A percentile compares a stretch with the other conserved stretches of the same genome.
These are phyloP conservation scores for Bocquillonia castaneifolia DNA, from an alignment of 441 rosid genomes.

Conservation along the genomic window DNA sequence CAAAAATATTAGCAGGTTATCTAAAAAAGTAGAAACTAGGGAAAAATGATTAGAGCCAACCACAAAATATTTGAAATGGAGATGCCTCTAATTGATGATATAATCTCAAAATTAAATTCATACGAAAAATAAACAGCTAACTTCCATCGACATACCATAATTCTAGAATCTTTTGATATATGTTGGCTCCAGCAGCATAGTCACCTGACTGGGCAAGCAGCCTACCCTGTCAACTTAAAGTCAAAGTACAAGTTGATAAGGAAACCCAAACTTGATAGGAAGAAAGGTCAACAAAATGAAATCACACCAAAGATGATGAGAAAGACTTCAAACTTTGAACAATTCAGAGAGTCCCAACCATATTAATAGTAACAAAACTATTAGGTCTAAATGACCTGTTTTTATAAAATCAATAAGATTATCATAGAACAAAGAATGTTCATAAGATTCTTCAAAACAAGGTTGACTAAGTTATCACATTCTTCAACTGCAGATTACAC, in stretches of 20 bases:
- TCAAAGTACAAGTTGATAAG: conserved; percentile 48
- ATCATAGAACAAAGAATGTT: too few species aligned
- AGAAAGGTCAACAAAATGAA: conserved; percentile 14
- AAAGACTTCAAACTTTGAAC: not conserved
- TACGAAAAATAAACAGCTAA: not conserved
- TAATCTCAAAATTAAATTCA: conserved; percentile 9
- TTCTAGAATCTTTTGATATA: conserved; percentile 72
- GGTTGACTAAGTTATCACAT: too few species aligned
- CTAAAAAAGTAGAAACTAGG: not conserved
- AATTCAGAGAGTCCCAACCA: not conserved
- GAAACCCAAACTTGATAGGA: conserved; percentile 17
- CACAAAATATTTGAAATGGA: not conserved
- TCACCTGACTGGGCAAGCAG: conserved; percentile 88
- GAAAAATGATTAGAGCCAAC: not conserved
- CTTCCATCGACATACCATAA: conserved; percentile 53
- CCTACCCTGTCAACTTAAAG: conserved; percentile 99
- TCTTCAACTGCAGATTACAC: too few species aligned
- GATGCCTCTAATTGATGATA: conserved; percentile 6
- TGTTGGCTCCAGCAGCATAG: conserved; percentile 54
- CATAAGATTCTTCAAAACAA: too few species aligned
- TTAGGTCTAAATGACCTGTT: too few species aligned
- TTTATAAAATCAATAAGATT: too few species aligned
- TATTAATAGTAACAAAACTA: too few species aligned
- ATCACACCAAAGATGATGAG: not conserved
- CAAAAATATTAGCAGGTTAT: not conserved